Evolutionary conservation across 1,284 basidiomycete species (phyloP).

Genomic region (Sanghuangporus weigelae): DNA sequence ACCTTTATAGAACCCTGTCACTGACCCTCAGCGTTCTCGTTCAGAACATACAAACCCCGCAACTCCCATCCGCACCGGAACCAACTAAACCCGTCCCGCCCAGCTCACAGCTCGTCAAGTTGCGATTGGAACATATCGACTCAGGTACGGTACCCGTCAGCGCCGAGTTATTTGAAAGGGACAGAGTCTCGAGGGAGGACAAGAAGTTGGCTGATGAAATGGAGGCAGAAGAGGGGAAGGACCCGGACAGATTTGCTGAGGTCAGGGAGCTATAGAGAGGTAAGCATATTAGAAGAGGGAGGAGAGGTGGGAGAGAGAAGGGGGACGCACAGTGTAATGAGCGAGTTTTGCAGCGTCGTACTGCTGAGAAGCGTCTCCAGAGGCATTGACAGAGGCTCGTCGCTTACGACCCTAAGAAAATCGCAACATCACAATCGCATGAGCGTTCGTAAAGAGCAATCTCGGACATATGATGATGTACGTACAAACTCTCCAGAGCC

Average conservation of each 20-base stretch:
- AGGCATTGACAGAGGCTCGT: conserved; percentile 29
- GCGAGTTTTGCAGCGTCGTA: conserved; percentile 29
- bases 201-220: conserved; percentile 19
- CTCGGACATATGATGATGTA: not conserved
- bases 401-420: conserved; percentile 30
- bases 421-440: not conserved
- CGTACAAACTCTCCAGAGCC: conserved; percentile 38
- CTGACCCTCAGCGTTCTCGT: not conserved
- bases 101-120: conserved; percentile 21
- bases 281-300: conserved; percentile 7
- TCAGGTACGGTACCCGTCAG: conserved; percentile 25
- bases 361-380: conserved; percentile 31
- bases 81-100: conserved; percentile 18
- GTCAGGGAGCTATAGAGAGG: conserved; percentile 19
- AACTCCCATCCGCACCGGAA: conserved; percentile 6
- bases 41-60: conserved; percentile 19
- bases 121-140: conserved; percentile 18
- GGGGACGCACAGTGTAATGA: conserved; percentile 32
- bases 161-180: conserved; percentile 27
- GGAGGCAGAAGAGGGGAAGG: conserved; percentile 24
- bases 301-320: conserved; percentile 23
- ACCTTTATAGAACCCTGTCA: not conserved
- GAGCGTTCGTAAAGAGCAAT: not conserved
- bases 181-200: conserved; percentile 25
- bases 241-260: conserved; percentile 30